A percentile compares a stretch with the other conserved stretches of the same genome.
These are phyloP conservation scores for Paspalum notatum DNA, from an alignment of 176 grass and related monocot genomes.

Conservation along the genomic window DNA sequence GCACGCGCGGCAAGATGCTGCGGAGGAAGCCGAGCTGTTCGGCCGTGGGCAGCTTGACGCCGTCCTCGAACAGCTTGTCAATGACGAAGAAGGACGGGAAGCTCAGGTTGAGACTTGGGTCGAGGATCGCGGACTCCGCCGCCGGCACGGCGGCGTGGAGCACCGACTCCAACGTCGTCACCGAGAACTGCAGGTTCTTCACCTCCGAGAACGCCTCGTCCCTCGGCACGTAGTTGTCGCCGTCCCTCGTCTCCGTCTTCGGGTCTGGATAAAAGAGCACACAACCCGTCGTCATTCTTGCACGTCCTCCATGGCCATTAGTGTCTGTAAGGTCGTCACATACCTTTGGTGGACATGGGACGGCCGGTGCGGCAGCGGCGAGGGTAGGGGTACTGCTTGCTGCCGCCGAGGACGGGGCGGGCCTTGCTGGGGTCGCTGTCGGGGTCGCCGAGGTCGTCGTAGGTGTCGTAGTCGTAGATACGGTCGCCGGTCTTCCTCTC, in stretches of 20 bases:
- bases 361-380: slow-evolving; percentile 81
- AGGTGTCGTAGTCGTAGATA: slow-evolving; percentile 82
- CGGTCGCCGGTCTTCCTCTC: slow-evolving; percentile 57
- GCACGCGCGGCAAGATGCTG: slow-evolving; percentile 46
- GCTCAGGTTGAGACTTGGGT: slow-evolving; percentile 1
- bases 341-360: slow-evolving; percentile 47
- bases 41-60: slow-evolving; percentile 44
- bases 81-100: slow-evolving; percentile 73
- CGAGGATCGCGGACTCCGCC: slow-evolving; percentile 49
- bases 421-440: slow-evolving; percentile 35
- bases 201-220: slow-evolving; percentile 83
- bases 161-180: slow-evolving; percentile 46
- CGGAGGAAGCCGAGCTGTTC: slow-evolving; percentile 44
- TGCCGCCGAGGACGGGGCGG: slow-evolving; percentile 68
- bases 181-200: slow-evolving; percentile 65
- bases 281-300: no score
- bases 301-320: no score
- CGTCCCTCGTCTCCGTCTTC: slow-evolving; percentile 49
- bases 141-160: slow-evolving; percentile 59
- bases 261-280: slow-evolving; percentile 44
- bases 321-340: no score
- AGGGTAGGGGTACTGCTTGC: slow-evolving; percentile 68
- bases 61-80: slow-evolving; percentile 71
- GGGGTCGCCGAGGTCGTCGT: slow-evolving; percentile 70
- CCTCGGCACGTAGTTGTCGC: slow-evolving; percentile 65